phyloP scores from a whole-genome alignment of 805 yeast species.

The Pichia gijzeniarum region DNA sequence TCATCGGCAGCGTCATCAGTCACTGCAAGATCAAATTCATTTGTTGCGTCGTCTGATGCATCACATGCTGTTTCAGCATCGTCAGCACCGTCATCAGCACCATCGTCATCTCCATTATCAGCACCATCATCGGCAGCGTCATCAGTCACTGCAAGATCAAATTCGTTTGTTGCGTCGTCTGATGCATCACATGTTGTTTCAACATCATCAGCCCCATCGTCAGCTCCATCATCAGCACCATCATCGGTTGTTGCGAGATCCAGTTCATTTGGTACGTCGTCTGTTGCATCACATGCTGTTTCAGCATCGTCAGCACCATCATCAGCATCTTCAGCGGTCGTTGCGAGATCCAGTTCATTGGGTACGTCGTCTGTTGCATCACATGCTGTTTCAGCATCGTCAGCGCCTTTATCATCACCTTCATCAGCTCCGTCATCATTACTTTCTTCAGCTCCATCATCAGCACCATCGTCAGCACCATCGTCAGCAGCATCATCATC shows the following conservation, averaged over 20 bases:
- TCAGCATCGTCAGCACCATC: neutral
- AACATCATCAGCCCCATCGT: neutral
- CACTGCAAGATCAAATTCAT: no score
- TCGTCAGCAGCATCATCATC: neutral
- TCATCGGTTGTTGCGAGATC: no score
- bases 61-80: neutral
- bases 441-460: neutral
- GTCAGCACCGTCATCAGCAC: neutral
- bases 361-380: constrained; percentile 2
- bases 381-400: neutral
- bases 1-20: no score
- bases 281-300: neutral
- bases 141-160: no score
- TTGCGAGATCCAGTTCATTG: no score
- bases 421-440: constrained; percentile 1
- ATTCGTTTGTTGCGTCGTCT: no score
- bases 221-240: neutral
- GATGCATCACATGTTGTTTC: neutral
- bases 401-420: constrained; percentile 1
- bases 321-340: neutral
- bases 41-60: constrained; percentile 1
- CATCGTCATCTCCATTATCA: neutral
- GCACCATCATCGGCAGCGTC: neutral
- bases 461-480: neutral
- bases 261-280: no score